Percentiles rank a stretch among this genome's conserved stretches.
These are phyloP conservation scores for Thraustochytrium aureum DNA, from an alignment of 352 stramenopile genomes.

Conservation along the genomic window DNA sequence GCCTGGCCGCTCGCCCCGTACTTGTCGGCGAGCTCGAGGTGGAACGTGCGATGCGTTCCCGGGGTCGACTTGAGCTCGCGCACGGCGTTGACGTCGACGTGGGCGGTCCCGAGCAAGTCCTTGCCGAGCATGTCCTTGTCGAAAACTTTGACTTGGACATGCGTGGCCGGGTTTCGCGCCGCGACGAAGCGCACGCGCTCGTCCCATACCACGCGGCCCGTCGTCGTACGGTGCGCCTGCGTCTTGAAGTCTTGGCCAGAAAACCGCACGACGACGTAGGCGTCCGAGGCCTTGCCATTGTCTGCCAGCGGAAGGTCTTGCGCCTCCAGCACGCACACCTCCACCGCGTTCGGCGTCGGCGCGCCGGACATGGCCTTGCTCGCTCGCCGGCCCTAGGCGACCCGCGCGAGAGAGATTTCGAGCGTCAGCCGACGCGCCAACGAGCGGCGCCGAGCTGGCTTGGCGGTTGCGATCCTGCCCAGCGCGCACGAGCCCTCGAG, in stretches of 20 bases:
- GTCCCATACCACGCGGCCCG: constrained; percentile 11
- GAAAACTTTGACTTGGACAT: constrained; percentile 21
- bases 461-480: no score
- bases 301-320: not conserved
- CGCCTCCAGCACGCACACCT: constrained; percentile 46
- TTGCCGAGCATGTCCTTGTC: not conserved
- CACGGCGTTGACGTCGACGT: constrained; percentile 39
- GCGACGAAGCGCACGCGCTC: constrained; percentile 43
- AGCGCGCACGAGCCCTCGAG: no score
- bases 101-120: constrained; percentile 7
- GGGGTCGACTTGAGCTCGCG: constrained; percentile 2
- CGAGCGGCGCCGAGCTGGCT: no score
- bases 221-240: not conserved
- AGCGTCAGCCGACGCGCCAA: no score
- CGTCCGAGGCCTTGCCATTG: not conserved
- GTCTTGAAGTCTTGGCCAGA: constrained; percentile 40
- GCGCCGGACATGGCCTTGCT: no score
- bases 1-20: constrained; percentile 14
- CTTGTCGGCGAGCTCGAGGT: constrained; percentile 4
- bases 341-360: constrained; percentile 16
- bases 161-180: constrained; percentile 2
- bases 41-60: not conserved
- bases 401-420: no score
- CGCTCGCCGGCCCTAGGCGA: no score
- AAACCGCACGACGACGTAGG: constrained; percentile 30